Base-by-base conservation (phyloP, 352 stramenopile genomes). In the Thraustotheca clavata region DNA sequence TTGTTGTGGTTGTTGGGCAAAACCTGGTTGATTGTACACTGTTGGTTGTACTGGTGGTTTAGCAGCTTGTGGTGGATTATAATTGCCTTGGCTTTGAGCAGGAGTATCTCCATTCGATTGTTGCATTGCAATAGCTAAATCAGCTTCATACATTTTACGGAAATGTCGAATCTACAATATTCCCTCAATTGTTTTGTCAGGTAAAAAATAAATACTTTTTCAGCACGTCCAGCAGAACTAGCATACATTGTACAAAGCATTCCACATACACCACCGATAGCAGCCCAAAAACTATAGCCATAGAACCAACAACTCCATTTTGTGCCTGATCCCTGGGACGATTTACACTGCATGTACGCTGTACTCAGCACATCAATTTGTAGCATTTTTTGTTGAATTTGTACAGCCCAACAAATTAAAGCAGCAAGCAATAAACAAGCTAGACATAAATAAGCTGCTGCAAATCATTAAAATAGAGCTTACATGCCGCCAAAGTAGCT, bases 281-380 rank as follows among this genome's bases (percentile, higher is more conserved):
- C 89, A 12, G 88, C 80, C 83, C 83, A 92, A 52, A 92, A 92
- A 67, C 83, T 92, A 65, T 81, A 89, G 16, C 83, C 83, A 61
- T 92, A 92, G 72, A 92, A 92, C 83, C 83, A 92, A 71, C 83
- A 92, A 43, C 76, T 76, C 83, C 83, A 92, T 35, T 89, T 59
- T 33, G 69, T 74, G 48, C 75, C 69, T 54, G 89, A 72, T 8
- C 32, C 46, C 31, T 65, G 18, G 43, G 14, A 22, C 1, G 75
- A 71, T 69, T 89, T 91, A 62, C 83, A 92, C 33, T 71, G 83
- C 9, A 77, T 76, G 67, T 88, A 92, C 6, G 80, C 80, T 14
- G 81, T 78, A 62, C 85, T 87, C 57, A 92, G 79, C 5, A 78
- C 82, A 62, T 92, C 83, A 47, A 91, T 83, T 40, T 87, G 71